These are phyloP conservation scores for Cordyceps sp. DNA, from an alignment of 2,329 filamentous ascomycete species.

Conservation along the genomic window DNA sequence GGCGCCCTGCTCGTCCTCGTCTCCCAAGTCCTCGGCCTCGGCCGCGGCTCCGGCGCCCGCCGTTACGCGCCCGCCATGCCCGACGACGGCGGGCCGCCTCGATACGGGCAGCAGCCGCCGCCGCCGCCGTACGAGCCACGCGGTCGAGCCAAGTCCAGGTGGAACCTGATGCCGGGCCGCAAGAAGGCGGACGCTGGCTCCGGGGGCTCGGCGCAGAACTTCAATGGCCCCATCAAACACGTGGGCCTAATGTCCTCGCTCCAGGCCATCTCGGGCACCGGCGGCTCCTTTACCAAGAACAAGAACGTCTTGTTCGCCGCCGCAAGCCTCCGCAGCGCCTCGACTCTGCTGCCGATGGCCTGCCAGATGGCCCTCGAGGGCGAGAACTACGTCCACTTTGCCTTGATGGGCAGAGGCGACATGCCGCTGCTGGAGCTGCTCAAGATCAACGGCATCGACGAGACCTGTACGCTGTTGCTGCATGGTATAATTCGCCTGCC, in stretches of 20 bases:
- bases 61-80: background rate
- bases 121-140: no score
- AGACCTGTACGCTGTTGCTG: conserved; percentile 47
- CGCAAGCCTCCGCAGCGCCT: conserved; percentile 55
- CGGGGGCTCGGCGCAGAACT: conserved; percentile 14
- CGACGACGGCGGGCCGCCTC: no score
- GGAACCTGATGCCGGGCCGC: no score
- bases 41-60: background rate
- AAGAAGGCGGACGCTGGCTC: no score
- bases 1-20: conserved; percentile 35
- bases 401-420: conserved; percentile 56
- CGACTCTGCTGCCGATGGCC: conserved; percentile 61
- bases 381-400: conserved; percentile 66
- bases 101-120: background rate
- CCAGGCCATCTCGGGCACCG: conserved; percentile 36
- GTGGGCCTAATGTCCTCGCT: conserved; percentile 47
- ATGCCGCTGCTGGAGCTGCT: conserved; percentile 53
- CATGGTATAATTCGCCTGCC: conserved; percentile 24
- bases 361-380: conserved; percentile 66
- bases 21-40: conserved; percentile 11
- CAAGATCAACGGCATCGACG: conserved; percentile 63
- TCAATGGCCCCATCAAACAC: conserved; percentile 56
- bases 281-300: conserved; percentile 34
- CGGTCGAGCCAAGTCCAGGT: background rate
- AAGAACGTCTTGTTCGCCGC: conserved; percentile 67